phyloP scores from a whole-genome alignment of 73 alveolate genomes.

The Paramecium tetraurelia region DNA sequence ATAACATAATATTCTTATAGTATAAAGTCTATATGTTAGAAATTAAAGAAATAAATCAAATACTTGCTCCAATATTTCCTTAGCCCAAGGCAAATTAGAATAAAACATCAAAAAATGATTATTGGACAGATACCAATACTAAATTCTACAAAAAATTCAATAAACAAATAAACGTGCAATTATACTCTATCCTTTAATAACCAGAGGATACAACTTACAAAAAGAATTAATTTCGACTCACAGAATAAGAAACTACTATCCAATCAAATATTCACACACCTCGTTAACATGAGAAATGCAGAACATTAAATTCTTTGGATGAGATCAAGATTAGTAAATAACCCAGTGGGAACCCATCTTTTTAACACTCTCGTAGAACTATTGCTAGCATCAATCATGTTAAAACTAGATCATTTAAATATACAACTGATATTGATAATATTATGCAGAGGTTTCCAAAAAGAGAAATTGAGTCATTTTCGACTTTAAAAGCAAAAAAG shows the following conservation, averaged over 20 bases:
- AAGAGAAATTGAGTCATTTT: not conserved
- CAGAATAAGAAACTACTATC: not conserved
- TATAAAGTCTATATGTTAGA: not conserved
- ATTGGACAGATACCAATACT: not conserved
- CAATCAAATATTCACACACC: not conserved
- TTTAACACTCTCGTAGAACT: not conserved
- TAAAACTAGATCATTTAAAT: not conserved
- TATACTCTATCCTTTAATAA: not conserved
- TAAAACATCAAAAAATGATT: not conserved
- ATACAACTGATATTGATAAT: not conserved
- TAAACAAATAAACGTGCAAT: not conserved
- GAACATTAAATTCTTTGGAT: not conserved
- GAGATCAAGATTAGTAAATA: not conserved
- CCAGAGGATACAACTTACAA: not conserved
- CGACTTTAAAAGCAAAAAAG: not conserved
- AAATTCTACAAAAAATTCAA: not conserved
- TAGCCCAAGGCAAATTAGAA: not conserved
- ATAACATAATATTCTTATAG: not conserved
- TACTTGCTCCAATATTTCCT: conserved; percentile 11
- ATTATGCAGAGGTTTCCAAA: not conserved
- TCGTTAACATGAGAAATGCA: not conserved
- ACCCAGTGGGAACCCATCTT: not conserved
- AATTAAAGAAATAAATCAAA: not conserved
- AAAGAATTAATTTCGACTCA: not conserved
- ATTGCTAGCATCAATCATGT: not conserved